These are phyloP conservation scores for Maudiozyma serrabonitensis DNA, from an alignment of 805 yeast genomes.

Conservation along the genomic window DNA sequence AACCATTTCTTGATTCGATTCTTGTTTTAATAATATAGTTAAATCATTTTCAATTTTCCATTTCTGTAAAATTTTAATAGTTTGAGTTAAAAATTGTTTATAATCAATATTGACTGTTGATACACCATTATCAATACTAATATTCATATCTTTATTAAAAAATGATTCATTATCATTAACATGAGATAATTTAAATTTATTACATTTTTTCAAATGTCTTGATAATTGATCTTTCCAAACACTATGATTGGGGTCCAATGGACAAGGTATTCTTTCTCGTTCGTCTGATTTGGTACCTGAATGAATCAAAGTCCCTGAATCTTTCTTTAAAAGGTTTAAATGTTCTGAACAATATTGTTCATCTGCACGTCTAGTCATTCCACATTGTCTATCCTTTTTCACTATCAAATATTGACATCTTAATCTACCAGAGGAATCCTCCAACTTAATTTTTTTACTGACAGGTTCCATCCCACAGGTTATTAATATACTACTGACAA, in stretches of 20 bases:
- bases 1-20: constrained; percentile 3
- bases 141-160: constrained; percentile 42
- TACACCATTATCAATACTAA: background rate
- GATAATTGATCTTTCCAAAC: constrained; percentile 51
- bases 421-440: constrained; percentile 2
- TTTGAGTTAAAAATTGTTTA: background rate
- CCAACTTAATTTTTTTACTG: background rate
- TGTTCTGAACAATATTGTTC: constrained; percentile 59
- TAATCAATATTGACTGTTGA: background rate
- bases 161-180: constrained; percentile 35
- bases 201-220: constrained; percentile 55
- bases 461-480: background rate
- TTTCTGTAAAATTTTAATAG: background rate
- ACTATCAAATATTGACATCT: constrained; percentile 22
- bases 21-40: background rate
- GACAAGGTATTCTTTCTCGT: constrained; percentile 45
- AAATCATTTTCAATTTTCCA: too few relatives aligned
- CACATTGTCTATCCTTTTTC: constrained; percentile 24
- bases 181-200: constrained; percentile 31
- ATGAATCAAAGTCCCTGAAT: background rate
- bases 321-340: constrained; percentile 45
- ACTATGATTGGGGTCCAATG: constrained; percentile 65
- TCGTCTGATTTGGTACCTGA: background rate
- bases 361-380: constrained; percentile 21
- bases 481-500: too few relatives aligned